Evolutionary conservation across 441 rosid species (phyloP).

Genomic region (Melastoma candidum): DNA sequence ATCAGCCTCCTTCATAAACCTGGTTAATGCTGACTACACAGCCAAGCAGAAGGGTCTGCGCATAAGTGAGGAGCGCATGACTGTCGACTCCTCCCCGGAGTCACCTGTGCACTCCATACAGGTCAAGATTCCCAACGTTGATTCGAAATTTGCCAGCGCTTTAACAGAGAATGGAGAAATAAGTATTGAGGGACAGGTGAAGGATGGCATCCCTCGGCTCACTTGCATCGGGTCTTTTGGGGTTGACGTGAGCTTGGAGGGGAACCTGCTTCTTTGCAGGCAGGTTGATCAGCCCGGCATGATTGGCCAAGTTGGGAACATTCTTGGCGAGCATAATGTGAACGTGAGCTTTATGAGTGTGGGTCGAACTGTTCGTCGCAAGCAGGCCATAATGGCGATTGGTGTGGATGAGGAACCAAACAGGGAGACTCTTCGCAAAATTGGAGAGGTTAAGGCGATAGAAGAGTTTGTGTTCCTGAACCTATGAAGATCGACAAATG

Average conservation of each 20-base stretch:
- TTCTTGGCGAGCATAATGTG: slow-evolving; percentile 7
- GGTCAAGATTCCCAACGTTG: slow-evolving; percentile 8
- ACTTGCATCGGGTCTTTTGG: background rate
- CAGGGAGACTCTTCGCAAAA: background rate
- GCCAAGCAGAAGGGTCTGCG: slow-evolving; percentile 8
- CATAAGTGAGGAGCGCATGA: background rate
- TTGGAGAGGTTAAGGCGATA: background rate
- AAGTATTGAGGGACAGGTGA: slow-evolving; percentile 6
- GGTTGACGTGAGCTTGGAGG: slow-evolving; percentile 10
- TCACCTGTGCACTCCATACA: slow-evolving; percentile 1
- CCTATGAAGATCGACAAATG: too few species aligned
- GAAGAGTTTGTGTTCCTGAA: slow-evolving; percentile 8
- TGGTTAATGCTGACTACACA: slow-evolving; percentile 7
- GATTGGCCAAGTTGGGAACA: slow-evolving; percentile 5
- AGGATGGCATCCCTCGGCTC: slow-evolving; percentile 6
- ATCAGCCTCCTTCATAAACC: background rate
- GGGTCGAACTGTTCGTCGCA: slow-evolving; percentile 2
- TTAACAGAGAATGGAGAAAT: slow-evolving; percentile 7
- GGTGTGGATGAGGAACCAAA: slow-evolving; percentile 6
- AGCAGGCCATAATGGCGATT: slow-evolving; percentile 11
- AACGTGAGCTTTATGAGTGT: slow-evolving; percentile 7
- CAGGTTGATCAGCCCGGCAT: slow-evolving; percentile 12
- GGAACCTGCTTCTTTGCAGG: slow-evolving; percentile 7
- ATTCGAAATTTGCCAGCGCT: slow-evolving; percentile 6
- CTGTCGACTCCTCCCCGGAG: slow-evolving; percentile 2